These are phyloP conservation scores for Fusarium acutatum DNA, from an alignment of 2,329 filamentous ascomycete genomes.

Conservation along the genomic window DNA sequence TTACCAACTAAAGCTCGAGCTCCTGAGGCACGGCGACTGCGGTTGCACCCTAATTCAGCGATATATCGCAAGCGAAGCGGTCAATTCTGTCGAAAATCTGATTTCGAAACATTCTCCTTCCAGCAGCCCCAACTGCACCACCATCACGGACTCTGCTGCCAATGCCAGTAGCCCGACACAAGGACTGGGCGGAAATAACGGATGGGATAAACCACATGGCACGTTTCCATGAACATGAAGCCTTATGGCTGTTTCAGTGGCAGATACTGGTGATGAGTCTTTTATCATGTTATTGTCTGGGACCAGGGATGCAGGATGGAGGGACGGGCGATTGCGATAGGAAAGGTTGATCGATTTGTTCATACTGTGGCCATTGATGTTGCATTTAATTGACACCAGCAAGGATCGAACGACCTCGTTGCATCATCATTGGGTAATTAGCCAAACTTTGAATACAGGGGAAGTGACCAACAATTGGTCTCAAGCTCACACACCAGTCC, in stretches of 20 bases:
- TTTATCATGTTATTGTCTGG: not conserved
- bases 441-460: not conserved
- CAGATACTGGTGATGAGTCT: not conserved
- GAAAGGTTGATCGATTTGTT: not conserved
- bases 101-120: not conserved
- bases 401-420: not conserved
- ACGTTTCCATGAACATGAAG: not conserved
- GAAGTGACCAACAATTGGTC: not conserved
- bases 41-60: not conserved
- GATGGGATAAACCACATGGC: not conserved
- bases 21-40: not conserved
- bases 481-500: not conserved
- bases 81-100: not conserved
- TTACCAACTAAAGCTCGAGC: not conserved
- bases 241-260: not conserved
- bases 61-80: not conserved
- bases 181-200: not conserved
- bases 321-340: not conserved
- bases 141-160: not conserved
- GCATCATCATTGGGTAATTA: not conserved
- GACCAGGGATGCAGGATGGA: no score
- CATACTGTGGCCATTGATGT: not conserved
- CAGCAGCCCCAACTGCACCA: not conserved
- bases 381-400: not conserved
- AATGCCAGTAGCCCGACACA: not conserved